phyloP scores from a whole-genome alignment of 2,329 filamentous ascomycete species.

The Sclerotinia minor region DNA sequence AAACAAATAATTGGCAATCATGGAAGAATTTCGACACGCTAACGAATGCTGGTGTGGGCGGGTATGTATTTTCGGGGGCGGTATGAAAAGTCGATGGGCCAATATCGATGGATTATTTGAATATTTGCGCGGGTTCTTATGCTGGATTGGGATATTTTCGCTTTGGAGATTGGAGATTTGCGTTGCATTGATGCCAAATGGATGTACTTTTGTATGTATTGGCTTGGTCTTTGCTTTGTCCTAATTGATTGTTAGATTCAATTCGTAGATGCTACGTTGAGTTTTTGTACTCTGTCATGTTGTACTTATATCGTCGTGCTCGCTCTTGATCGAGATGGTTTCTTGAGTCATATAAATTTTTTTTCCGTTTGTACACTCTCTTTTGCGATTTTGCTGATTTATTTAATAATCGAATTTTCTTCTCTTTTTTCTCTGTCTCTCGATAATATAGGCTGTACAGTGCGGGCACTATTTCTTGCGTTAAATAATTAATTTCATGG shows the following conservation, averaged over 20 bases:
- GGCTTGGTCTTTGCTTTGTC: background rate
- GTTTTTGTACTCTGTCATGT: background rate
- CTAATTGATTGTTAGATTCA: background rate
- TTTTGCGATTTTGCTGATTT: background rate
- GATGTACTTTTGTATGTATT: background rate
- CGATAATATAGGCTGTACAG: background rate
- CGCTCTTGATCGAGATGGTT: background rate
- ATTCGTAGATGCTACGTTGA: background rate
- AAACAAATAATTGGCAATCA: background rate
- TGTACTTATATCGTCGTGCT: constrained; percentile 11
- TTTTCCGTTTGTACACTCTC: background rate
- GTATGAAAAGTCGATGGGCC: background rate
- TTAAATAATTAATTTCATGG: background rate
- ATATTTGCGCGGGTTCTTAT: background rate
- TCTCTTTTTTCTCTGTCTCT: background rate
- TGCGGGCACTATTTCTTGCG: constrained; percentile 10
- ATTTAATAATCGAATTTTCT: background rate
- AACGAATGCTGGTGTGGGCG: constrained; percentile 6
- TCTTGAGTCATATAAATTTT: background rate
- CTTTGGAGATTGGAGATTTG: constrained; percentile 8
- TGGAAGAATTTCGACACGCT: constrained; percentile 3
- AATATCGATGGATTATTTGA: background rate
- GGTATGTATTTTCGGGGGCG: background rate
- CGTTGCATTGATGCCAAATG: background rate
- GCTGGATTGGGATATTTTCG: background rate